These are phyloP conservation scores for Microthlaspi erraticum DNA, from an alignment of 345 rosid genomes.

Conservation along the genomic window DNA sequence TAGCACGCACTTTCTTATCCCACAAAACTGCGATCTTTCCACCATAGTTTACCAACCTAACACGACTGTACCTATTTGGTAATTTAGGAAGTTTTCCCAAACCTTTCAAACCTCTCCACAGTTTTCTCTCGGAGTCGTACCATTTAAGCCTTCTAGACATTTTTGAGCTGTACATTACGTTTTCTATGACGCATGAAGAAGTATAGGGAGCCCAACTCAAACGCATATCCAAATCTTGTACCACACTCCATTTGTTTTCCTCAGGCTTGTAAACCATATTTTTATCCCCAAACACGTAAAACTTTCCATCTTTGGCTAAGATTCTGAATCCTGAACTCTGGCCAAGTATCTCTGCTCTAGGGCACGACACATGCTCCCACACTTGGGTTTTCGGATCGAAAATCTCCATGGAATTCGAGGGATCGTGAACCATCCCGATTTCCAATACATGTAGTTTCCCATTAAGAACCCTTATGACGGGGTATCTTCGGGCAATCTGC, in stretches of 20 bases:
- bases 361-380: constrained; percentile 7
- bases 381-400: constrained; percentile 12
- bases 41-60: constrained; percentile 43
- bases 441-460: not conserved
- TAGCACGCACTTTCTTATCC: constrained; percentile 45
- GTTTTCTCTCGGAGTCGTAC: constrained; percentile 46
- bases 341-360: not conserved
- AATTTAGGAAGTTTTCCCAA: constrained; percentile 55
- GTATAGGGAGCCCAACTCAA: constrained; percentile 32
- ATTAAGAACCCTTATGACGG: not conserved
- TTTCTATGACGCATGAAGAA: constrained; percentile 59
- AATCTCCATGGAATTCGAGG: not conserved
- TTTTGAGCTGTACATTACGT: constrained; percentile 57
- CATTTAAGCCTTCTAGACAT: constrained; percentile 61
- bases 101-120: constrained; percentile 58
- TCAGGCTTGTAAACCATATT: not conserved
- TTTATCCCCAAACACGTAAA: constrained; percentile 3
- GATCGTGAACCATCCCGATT: no score
- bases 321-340: not conserved
- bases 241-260: constrained; percentile 22
- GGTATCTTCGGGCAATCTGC: not conserved
- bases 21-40: constrained; percentile 73
- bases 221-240: constrained; percentile 52
- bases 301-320: not conserved
- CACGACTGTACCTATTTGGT: constrained; percentile 40